Conservation (phyloP, 345 rosid species). For the Salix udensis region DNA sequence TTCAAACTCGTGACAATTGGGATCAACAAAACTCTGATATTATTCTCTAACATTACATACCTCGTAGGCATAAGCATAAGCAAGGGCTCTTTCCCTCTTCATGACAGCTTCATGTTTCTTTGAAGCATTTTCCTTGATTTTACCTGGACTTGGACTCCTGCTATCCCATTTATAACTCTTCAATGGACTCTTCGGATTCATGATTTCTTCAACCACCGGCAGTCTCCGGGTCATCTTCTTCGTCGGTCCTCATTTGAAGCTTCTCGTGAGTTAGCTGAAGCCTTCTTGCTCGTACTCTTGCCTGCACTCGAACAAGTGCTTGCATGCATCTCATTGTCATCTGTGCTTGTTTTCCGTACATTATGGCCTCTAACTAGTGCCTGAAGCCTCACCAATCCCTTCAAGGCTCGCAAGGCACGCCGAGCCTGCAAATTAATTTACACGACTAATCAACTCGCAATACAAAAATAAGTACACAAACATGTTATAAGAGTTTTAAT, state of each 20-base stretch:
- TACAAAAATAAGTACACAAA: neutral
- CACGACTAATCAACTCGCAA: neutral
- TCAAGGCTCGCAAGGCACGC: slow-evolving; percentile 85
- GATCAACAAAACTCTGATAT: too few relatives aligned
- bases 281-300: slow-evolving; percentile 77
- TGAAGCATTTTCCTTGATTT: slow-evolving; percentile 37
- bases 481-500: neutral
- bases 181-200: slow-evolving; percentile 26
- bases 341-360: slow-evolving; percentile 93
- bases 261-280: slow-evolving; percentile 59
- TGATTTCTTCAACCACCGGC: neutral
- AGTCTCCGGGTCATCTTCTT: slow-evolving; percentile 22
- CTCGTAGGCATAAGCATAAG: slow-evolving; percentile 90
- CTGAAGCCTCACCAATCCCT: slow-evolving; percentile 89
- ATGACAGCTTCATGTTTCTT: slow-evolving; percentile 55
- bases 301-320: slow-evolving; percentile 89
- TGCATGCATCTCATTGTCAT: slow-evolving; percentile 99
- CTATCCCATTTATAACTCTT: slow-evolving; percentile 37
- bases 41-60: slow-evolving; percentile 22
- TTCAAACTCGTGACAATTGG: too few relatives aligned
- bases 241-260: slow-evolving; percentile 27
- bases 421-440: slow-evolving; percentile 50
- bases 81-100: slow-evolving; percentile 85
- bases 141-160: slow-evolving; percentile 39
- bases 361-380: slow-evolving; percentile 93